These are phyloP conservation scores for Eurotiales sp. DNA, from an alignment of 2,329 filamentous ascomycete genomes.

Conservation along the genomic window DNA sequence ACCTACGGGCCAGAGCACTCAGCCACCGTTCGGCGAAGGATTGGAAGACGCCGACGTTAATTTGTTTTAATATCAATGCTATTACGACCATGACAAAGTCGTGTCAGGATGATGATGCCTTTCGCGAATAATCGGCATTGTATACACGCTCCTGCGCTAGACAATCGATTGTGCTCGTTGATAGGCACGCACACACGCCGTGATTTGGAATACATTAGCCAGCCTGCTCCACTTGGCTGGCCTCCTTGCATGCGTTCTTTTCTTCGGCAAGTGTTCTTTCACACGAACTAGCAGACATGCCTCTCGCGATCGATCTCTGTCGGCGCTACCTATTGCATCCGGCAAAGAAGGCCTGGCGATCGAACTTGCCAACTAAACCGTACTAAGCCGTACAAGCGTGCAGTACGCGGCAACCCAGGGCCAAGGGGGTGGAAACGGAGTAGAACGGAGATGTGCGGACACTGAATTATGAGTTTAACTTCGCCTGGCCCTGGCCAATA, in stretches of 20 bases:
- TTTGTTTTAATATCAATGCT: neutral
- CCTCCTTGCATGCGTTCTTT: neutral
- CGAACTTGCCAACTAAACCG: neutral
- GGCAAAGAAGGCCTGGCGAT: neutral
- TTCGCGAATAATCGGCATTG: too few relatives aligned
- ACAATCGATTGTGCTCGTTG: neutral
- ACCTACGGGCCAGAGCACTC: neutral
- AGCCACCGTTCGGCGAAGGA: neutral
- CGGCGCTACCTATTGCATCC: too few relatives aligned
- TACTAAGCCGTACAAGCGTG: too few relatives aligned
- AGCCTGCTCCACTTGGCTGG: neutral
- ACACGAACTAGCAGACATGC: too few relatives aligned
- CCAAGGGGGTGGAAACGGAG: neutral
- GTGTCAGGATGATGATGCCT: too few relatives aligned
- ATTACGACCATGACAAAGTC: too few relatives aligned
- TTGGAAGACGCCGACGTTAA: neutral
- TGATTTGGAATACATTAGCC: neutral
- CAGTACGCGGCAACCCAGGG: too few relatives aligned
- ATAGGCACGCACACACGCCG: neutral
- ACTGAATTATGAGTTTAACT: too few relatives aligned
- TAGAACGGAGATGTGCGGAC: too few relatives aligned
- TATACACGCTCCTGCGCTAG: too few relatives aligned
- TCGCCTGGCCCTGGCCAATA: too few relatives aligned
- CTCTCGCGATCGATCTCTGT: neutral
- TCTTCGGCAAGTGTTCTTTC: too few relatives aligned